phyloP scores from a whole-genome alignment of 495 filamentous ascomycete genomes.

The Tuber melanosporum region DNA sequence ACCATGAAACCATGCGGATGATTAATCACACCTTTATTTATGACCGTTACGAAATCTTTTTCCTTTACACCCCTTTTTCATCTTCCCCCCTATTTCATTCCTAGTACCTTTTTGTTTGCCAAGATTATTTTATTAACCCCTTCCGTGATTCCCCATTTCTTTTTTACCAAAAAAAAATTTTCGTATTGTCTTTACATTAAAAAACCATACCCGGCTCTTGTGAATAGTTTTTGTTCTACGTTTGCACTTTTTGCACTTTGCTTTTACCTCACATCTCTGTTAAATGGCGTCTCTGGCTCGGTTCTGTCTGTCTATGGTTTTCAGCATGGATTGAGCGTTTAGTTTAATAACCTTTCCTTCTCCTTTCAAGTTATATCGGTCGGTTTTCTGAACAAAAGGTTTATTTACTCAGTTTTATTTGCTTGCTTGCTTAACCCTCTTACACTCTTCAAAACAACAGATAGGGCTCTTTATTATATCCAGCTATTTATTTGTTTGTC shows the following conservation, averaged over 20 bases:
- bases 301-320: conserved; percentile 41
- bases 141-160: conserved; percentile 7
- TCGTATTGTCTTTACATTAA: neutral
- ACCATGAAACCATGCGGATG: conserved; percentile 19
- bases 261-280: conserved; percentile 31
- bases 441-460: neutral
- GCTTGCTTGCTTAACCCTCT: neutral
- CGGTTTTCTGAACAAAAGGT: conserved; percentile 5
- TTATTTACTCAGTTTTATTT: conserved; percentile 12
- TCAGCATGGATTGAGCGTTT: conserved; percentile 43
- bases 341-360: conserved; percentile 4
- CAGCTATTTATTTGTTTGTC: neutral
- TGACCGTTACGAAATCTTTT: conserved; percentile 31
- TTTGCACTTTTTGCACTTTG: conserved; percentile 27
- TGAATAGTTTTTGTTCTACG: conserved; percentile 21
- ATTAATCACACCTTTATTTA: conserved; percentile 11
- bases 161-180: neutral
- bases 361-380: neutral
- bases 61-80: conserved; percentile 28
- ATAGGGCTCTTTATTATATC: conserved; percentile 1
- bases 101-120: conserved; percentile 11
- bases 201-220: neutral
- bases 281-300: conserved; percentile 41
- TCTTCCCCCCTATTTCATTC: conserved; percentile 24
- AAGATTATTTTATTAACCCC: conserved; percentile 22